These are phyloP conservation scores for Flaveria floridana DNA, from an alignment of 140 eudicot genomes.

Conservation along the genomic window DNA sequence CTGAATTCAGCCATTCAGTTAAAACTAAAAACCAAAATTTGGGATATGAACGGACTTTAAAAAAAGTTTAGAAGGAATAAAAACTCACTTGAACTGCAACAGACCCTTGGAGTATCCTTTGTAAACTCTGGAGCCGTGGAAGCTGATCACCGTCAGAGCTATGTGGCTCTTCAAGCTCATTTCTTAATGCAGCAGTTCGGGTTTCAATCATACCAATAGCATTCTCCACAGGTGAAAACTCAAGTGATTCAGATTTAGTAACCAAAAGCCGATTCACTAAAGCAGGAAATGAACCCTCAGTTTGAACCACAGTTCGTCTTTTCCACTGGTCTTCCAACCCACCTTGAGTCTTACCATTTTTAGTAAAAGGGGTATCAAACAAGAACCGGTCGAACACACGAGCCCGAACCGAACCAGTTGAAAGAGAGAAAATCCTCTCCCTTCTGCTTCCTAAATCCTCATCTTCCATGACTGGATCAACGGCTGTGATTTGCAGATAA, in stretches of 20 bases:
- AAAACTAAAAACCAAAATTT: background rate
- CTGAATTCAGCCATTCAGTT: background rate
- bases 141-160: conserved; percentile 99
- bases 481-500: conserved; percentile 91
- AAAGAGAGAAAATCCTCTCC: conserved; percentile 87
- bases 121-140: conserved; percentile 93
- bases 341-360: conserved; percentile 97
- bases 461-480: conserved; percentile 98
- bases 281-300: conserved; percentile 98
- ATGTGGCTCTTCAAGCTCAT: conserved; percentile 95
- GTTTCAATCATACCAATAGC: conserved; percentile 99
- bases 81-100: conserved; percentile 96
- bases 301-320: conserved; percentile 80
- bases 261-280: conserved; percentile 86
- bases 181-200: conserved; percentile 88
- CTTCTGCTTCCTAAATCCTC: conserved; percentile 95
- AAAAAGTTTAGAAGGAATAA: background rate
- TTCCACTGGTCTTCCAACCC: conserved; percentile 99
- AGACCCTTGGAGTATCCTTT: conserved; percentile 96
- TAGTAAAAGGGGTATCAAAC: conserved; percentile 96
- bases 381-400: conserved; percentile 94
- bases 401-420: conserved; percentile 91
- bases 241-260: conserved; percentile 81
- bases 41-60: conserved; percentile 21
- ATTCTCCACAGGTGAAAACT: conserved; percentile 96